Evolutionary conservation across 352 stramenopile species (phyloP).

Genomic region (Phytophthora brassicae): DNA sequence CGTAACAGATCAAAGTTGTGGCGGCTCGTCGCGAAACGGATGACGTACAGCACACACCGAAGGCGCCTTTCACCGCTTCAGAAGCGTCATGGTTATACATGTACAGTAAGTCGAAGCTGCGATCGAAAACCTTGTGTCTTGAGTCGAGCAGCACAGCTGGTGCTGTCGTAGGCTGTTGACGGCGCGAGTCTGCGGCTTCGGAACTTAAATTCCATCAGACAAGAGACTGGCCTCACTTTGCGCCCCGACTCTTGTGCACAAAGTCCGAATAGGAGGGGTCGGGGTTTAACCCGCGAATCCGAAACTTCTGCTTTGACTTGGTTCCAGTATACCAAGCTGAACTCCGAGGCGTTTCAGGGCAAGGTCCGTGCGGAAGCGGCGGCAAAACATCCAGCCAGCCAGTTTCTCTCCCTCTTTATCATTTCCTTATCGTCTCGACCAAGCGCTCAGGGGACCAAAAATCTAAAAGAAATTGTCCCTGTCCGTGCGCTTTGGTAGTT

Average conservation of each 20-base stretch:
- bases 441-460: not conserved
- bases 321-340: conserved; percentile 15
- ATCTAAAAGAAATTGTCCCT: no score
- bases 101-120: no score
- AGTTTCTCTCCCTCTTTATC: conserved; percentile 22
- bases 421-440: conserved; percentile 10
- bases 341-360: conserved; percentile 18
- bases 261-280: no score
- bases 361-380: conserved; percentile 18
- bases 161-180: conserved; percentile 18
- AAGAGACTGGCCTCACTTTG: not conserved
- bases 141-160: conserved; percentile 13
- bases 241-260: not conserved
- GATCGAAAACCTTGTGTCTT: no score
- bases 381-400: conserved; percentile 16
- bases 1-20: not conserved
- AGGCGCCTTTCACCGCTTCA: conserved; percentile 13
- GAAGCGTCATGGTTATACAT: not conserved
- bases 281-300: not conserved
- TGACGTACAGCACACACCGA: conserved; percentile 23
- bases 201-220: no score
- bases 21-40: conserved; percentile 1
- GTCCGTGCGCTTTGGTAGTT: no score
- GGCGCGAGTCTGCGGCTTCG: conserved; percentile 5
- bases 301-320: conserved; percentile 21